These are phyloP conservation scores for Pichia scutulata DNA, from an alignment of 805 yeast species.

Conservation along the genomic window DNA sequence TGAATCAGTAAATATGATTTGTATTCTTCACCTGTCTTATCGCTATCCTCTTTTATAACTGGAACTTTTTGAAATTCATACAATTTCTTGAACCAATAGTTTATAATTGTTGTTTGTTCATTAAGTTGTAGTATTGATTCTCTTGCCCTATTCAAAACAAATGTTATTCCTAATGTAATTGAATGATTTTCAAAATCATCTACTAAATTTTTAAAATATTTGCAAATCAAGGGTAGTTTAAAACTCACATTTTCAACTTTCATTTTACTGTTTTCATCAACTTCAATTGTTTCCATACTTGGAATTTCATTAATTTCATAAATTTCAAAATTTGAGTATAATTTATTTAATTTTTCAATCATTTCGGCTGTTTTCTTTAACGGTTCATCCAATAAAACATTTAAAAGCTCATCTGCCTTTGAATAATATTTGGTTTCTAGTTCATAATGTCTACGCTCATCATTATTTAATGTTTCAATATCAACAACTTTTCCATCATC, in stretches of 20 bases:
- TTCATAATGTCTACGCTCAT: conserved; percentile 29
- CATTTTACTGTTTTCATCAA: not conserved
- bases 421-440: conserved; percentile 48
- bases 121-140: conserved; percentile 34
- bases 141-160: conserved; percentile 23
- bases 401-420: conserved; percentile 55
- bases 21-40: conserved; percentile 66
- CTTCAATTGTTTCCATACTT: not conserved
- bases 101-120: conserved; percentile 42
- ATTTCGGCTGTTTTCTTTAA: conserved; percentile 30
- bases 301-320: conserved; percentile 7
- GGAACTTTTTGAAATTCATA: conserved; percentile 38
- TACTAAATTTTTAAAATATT: not conserved
- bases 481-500: conserved; percentile 21
- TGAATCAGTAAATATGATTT: conserved; percentile 67
- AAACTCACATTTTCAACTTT: not conserved
- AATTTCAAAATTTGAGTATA: conserved; percentile 9
- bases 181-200: conserved; percentile 6
- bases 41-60: conserved; percentile 26
- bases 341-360: conserved; percentile 18
- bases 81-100: conserved; percentile 43
- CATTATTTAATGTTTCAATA: conserved; percentile 15
- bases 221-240: conserved; percentile 8
- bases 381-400: conserved; percentile 39
- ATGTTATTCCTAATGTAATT: conserved; percentile 13